phyloP scores from a whole-genome alignment of 306 rosid genomes.

The Notholithocarpus densiflorus region DNA sequence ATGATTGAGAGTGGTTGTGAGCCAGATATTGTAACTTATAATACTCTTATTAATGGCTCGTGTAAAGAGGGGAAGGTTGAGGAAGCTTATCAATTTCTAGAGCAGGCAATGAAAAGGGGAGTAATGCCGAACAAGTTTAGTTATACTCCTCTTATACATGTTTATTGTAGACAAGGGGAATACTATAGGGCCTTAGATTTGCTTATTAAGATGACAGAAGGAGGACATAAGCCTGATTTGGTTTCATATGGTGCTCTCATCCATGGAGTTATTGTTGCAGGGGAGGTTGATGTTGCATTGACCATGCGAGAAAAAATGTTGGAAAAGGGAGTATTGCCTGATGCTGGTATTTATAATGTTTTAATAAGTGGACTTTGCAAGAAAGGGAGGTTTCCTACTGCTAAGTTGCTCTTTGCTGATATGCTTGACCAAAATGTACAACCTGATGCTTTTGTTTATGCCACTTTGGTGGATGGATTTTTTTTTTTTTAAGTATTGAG shows the following conservation, averaged over 20 bases:
- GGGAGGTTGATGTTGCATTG: constrained; percentile 64
- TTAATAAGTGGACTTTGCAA: constrained; percentile 76
- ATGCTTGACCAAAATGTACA: constrained; percentile 68
- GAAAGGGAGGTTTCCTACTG: constrained; percentile 68
- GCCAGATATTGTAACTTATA: constrained; percentile 70
- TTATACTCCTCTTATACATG: constrained; percentile 65
- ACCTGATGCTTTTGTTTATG: constrained; percentile 70
- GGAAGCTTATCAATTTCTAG: constrained; percentile 61
- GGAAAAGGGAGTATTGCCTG: constrained; percentile 65
- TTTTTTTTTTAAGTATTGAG: no score
- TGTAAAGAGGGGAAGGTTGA: constrained; percentile 52
- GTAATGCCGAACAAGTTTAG: constrained; percentile 49
- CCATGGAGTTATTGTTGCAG: constrained; percentile 62
- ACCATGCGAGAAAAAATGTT: constrained; percentile 61
- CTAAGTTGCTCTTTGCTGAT: constrained; percentile 58
- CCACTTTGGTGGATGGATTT: constrained; percentile 70
- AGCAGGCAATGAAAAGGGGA: constrained; percentile 41
- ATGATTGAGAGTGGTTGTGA: constrained; percentile 61
- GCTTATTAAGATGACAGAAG: constrained; percentile 61
- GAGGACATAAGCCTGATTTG: constrained; percentile 60
- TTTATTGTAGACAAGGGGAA: constrained; percentile 62
- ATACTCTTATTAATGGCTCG: constrained; percentile 53
- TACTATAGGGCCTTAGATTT: constrained; percentile 54
- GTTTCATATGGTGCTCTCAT: constrained; percentile 74
- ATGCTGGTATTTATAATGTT: constrained; percentile 77